Percentiles rank a stretch among this genome's conserved stretches.
Evolutionary conservation across 2,329 filamentous ascomycete species (phyloP).

Genomic region (Lasiodiplodia sp.): DNA sequence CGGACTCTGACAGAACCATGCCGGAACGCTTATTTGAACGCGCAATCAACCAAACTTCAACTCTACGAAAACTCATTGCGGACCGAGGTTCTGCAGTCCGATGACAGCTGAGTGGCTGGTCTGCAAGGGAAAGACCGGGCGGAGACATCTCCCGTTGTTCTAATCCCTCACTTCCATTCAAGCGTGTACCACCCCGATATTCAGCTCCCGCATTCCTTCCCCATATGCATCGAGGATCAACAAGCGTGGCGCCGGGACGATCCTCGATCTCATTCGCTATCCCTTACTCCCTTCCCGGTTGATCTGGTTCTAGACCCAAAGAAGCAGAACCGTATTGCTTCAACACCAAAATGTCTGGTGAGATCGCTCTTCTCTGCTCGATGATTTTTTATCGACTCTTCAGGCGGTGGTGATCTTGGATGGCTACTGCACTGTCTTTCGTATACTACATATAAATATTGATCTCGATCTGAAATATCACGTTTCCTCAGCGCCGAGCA

Average conservation of each 20-base stretch:
- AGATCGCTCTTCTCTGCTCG: not conserved
- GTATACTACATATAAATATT: not conserved
- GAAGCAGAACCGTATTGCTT: not conserved
- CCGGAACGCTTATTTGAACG: not conserved
- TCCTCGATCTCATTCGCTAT: not conserved
- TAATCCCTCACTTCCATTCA: not conserved
- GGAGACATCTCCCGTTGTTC: not conserved
- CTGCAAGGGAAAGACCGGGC: not conserved
- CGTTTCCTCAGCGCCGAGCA: not conserved
- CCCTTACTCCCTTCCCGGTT: not conserved
- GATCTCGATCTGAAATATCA: not conserved
- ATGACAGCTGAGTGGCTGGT: not conserved
- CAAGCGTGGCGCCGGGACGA: not conserved
- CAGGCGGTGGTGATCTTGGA: not conserved
- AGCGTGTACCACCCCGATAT: not conserved
- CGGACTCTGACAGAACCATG: not conserved
- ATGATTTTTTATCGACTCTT: not conserved
- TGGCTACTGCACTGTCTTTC: not conserved
- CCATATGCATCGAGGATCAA: not conserved
- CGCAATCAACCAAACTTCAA: not conserved
- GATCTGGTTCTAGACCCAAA: not conserved
- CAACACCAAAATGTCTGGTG: not conserved
- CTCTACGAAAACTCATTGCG: not conserved
- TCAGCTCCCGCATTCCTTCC: slow-evolving; percentile 16
- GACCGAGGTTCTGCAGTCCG: not conserved